Percentiles rank a stretch among this genome's conserved stretches.
Conservation (phyloP, 441 rosid species). For the Corymbia calophylla region DNA sequence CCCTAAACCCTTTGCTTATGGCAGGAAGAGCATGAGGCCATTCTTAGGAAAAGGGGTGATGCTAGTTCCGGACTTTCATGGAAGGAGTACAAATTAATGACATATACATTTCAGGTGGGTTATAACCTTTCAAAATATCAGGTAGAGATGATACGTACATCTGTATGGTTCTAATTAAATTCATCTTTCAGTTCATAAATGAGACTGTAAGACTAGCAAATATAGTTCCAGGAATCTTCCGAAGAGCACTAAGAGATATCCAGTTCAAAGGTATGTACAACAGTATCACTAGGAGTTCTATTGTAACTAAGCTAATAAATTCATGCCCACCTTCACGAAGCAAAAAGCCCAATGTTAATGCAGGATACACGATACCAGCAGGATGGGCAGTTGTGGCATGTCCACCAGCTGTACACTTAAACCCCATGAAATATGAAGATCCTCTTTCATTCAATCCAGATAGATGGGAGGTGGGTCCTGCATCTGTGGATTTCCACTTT, state of each 20-base stretch:
- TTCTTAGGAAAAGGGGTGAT: not conserved
- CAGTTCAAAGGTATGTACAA: not conserved
- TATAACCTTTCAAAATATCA: not conserved
- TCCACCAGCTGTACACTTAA: slow-evolving; percentile 27
- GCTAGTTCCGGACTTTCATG: slow-evolving; percentile 58
- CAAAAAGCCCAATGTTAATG: not conserved
- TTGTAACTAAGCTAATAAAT: not conserved
- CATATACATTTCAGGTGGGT: slow-evolving; percentile 82
- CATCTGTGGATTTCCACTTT: not conserved
- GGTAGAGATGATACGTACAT: not conserved
- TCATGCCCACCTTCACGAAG: not conserved
- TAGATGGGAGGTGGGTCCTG: slow-evolving; percentile 27
- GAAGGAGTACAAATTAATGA: slow-evolving; percentile 94
- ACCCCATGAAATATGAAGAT: slow-evolving; percentile 20
- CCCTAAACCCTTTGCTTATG: not conserved
- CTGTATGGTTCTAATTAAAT: not conserved
- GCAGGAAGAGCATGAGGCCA: slow-evolving; percentile 6
- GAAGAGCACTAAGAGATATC: slow-evolving; percentile 1
- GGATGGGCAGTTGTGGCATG: slow-evolving; percentile 37
- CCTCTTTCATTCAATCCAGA: slow-evolving; percentile 36
- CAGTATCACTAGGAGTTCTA: not conserved
- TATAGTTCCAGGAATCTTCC: not conserved
- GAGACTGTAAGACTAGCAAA: slow-evolving; percentile 5
- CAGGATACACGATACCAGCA: slow-evolving; percentile 18
- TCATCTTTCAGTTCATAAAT: slow-evolving; percentile 3